Evolutionary conservation across 495 filamentous ascomycete species (phyloP).

Genomic region (Xylaria curta): DNA sequence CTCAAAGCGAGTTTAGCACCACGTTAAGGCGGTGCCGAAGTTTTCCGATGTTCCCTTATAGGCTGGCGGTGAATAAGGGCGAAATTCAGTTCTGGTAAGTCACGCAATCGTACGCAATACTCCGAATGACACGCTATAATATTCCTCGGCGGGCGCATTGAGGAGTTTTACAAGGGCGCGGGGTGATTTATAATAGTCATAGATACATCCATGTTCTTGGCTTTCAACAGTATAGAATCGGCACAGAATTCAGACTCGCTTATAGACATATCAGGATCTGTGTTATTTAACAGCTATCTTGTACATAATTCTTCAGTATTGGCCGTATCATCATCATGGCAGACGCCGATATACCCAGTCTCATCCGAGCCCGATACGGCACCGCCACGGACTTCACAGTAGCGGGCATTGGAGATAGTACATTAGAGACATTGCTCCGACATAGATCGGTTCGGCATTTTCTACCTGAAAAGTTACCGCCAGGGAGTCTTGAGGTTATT

Average conservation of each 20-base stretch:
- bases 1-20: background rate
- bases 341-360: slow-evolving; percentile 22
- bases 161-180: background rate
- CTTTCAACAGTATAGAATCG: background rate
- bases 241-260: background rate
- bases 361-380: slow-evolving; percentile 36
- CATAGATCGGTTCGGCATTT: slow-evolving; percentile 34
- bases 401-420: slow-evolving; percentile 15
- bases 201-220: background rate
- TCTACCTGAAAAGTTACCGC: slow-evolving; percentile 44
- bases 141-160: background rate
- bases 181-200: background rate
- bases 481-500: slow-evolving; percentile 57
- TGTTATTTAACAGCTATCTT: background rate
- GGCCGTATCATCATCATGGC: slow-evolving; percentile 18
- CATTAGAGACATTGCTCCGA: slow-evolving; percentile 31
- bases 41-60: background rate
- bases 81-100: slow-evolving; percentile 6
- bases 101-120: slow-evolving; percentile 21
- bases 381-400: slow-evolving; percentile 9
- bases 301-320: background rate
- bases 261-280: background rate
- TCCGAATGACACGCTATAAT: slow-evolving; percentile 3
- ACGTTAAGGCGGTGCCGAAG: background rate
- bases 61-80: slow-evolving; percentile 10